Evolutionary conservation across 1,284 basidiomycete species (phyloP), one percentile per base, ranked within the genome.

Genomic region (Volvariella volvacea): DNA sequence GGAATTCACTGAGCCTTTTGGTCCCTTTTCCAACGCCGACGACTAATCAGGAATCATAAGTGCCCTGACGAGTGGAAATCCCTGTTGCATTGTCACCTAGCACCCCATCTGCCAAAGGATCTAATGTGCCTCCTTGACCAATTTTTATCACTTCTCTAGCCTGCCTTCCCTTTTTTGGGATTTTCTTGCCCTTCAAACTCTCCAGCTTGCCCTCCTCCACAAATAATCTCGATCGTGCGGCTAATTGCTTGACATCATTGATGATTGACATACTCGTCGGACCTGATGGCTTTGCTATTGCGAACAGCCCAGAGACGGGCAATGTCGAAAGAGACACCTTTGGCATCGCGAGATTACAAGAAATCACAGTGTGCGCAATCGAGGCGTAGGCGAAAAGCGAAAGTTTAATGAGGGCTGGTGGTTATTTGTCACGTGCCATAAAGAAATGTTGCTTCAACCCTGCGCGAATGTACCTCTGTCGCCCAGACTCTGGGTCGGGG

Each of bases 41-140:
- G 39, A 98, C 94, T 94, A 51, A 19, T 47, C 25, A n/a, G 12
- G 32, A 45, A 39, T 30, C 46, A 48, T 46, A 43, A 31, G 45
- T 44, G 48, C 20, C 49, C 34, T 37, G 31, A 9, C 22, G 7
- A 45, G 48, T 21, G 39, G 8, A 46, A 2, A 30, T 21, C 15
- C 39, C 34, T 6, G 7, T 20, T 46, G 52, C 66, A 50, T 60
- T 28, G 12, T 28, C 25, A 88, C 88, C 87, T 50, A 92, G 69
- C 16, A 95, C 92, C 39, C 92, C 92, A 59, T 92, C 88, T n/a
- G 96, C 96, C 15, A 99, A 74, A 9, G 96, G 96, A 68, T 99
- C 96, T 38, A 99, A 70, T 2, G 96, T 99, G 14, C 93, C 93
- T 38, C 92, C 92, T 64, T 94, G 91, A 1, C 92, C 92, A 39